Evolutionary conservation across 257 asterid species (phyloP), one percentile per base, ranked within the genome.

Genomic region (Euphrasia confusa): DNA sequence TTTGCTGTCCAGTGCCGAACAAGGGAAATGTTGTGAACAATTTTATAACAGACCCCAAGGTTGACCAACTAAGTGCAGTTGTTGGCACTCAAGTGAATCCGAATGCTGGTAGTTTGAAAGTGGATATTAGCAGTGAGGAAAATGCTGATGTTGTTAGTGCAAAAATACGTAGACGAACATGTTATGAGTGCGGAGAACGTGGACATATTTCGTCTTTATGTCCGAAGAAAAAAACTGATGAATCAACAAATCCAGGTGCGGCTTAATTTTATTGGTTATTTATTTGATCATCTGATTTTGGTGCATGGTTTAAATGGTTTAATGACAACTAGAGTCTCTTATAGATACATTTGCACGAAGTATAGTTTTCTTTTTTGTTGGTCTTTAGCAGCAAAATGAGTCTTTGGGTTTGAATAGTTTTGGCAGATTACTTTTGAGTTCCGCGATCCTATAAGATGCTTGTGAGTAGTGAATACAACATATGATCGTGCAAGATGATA

Each of bases 131-230:
- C 39, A 24, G 47, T 27, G 37, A 63, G 71, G 52, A 27, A 9
- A 37, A 37, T 37, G 12, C 42, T 37, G 10, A 7, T 13, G 56
- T 54, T 13, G 56, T 54, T 15, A 83, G 89, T 42, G 78, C 95
- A 26, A 91, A 91, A 78, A 84, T 88, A 66, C 77, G 84, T 79
- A 79, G 95, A 66, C 79, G 98, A 50, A 84, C 90, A n/a, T 91
- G 96, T 66, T 89, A 86, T 3, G 94, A 81, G 70, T 86, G 99
- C 54, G 96, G 96, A 42, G 96, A 86, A 67, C 77, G 75, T 3
- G 99, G 96, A 17, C 99, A 92, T 66, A 83, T 86, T 59, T 84
- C 90, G 4, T 86, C 95, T 1, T 66, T 86, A 61, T 90, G 97
- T 76, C 94, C 94, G 12, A 86, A 84, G 67, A 77, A 49, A 63